phyloP scores from a whole-genome alignment of 2,329 filamentous ascomycete species.

The Exophiala viscosa region DNA sequence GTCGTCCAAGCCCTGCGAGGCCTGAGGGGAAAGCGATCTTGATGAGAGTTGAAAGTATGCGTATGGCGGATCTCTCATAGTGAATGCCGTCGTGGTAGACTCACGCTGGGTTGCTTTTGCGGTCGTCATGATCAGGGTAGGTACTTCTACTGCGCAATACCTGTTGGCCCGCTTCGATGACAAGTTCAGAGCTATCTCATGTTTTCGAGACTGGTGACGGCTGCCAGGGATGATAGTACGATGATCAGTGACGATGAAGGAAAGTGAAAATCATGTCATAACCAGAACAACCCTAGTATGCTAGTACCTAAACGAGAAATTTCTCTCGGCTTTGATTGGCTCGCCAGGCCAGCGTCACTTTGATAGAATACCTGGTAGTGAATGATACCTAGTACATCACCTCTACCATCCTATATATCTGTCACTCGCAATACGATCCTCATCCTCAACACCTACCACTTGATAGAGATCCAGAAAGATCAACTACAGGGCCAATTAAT shows the following conservation, averaged over 20 bases:
- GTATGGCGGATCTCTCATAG: conserved; percentile 30
- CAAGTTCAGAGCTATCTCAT: background rate
- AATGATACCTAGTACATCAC: no score
- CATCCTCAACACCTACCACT: no score
- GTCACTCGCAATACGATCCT: no score
- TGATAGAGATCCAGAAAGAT: no score
- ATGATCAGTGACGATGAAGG: background rate
- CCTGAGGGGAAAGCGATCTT: conserved; percentile 6
- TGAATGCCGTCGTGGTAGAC: conserved; percentile 16
- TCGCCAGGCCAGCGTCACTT: no score
- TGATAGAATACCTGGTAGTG: no score
- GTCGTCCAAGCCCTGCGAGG: conserved; percentile 35
- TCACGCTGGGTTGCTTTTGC: background rate
- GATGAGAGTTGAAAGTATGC: conserved; percentile 33
- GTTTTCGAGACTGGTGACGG: background rate
- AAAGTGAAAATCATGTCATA: background rate
- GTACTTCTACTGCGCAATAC: background rate
- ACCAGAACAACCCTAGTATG: no score
- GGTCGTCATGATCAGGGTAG: background rate
- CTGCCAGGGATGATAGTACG: background rate
- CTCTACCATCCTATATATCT: no score
- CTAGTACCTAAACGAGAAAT: no score
- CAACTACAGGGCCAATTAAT: no score
- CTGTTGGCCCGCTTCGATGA: background rate
- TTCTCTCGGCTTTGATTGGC: no score